Evolutionary conservation across 768 basidiomycete species (phyloP).

Genomic region (Pholiota conissans): DNA sequence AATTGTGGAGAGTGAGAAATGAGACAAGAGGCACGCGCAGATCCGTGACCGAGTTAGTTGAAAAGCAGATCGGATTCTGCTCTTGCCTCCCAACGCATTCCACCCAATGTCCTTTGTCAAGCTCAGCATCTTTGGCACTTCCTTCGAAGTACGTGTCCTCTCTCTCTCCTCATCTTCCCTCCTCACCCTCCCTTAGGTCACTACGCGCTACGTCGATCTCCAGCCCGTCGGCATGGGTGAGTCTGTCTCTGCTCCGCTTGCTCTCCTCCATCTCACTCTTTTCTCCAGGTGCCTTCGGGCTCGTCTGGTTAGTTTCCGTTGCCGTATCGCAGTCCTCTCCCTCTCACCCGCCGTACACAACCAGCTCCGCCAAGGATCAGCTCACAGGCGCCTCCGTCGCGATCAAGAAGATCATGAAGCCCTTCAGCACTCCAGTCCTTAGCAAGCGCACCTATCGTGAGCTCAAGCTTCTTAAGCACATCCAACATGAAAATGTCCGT

Average conservation of each 20-base stretch:
- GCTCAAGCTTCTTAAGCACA: slow-evolving; percentile 96
- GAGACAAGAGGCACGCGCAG: slow-evolving; percentile 6
- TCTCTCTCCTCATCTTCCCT: slow-evolving; percentile 13
- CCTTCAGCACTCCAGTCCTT: slow-evolving; percentile 97
- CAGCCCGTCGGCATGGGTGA: slow-evolving; percentile 99
- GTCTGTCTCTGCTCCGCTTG: slow-evolving; percentile 23
- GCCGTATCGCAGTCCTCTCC: slow-evolving; percentile 2
- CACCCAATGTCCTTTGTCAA: slow-evolving; percentile 85
- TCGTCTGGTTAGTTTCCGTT: slow-evolving; percentile 76
- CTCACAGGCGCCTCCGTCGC: slow-evolving; percentile 92
- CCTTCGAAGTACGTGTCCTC: slow-evolving; percentile 72
- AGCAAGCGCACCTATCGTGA: slow-evolving; percentile 97
- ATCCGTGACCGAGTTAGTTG: slow-evolving; percentile 7
- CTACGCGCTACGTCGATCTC: slow-evolving; percentile 97
- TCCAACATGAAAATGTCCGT: slow-evolving; percentile 95
- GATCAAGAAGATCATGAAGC: slow-evolving; percentile 99
- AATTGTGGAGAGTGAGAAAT: neutral
- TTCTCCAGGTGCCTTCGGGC: slow-evolving; percentile 85
- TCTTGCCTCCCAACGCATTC: slow-evolving; percentile 8
- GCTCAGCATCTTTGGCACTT: slow-evolving; percentile 97
- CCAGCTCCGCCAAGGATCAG: slow-evolving; percentile 92
- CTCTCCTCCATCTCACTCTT: slow-evolving; percentile 4
- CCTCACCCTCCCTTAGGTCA: slow-evolving; percentile 60
- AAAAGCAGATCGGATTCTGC: slow-evolving; percentile 7
- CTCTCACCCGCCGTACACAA: slow-evolving; percentile 1